These are phyloP conservation scores for Cardiospermum halicacabum DNA, from an alignment of 345 rosid genomes.

Conservation along the genomic window DNA sequence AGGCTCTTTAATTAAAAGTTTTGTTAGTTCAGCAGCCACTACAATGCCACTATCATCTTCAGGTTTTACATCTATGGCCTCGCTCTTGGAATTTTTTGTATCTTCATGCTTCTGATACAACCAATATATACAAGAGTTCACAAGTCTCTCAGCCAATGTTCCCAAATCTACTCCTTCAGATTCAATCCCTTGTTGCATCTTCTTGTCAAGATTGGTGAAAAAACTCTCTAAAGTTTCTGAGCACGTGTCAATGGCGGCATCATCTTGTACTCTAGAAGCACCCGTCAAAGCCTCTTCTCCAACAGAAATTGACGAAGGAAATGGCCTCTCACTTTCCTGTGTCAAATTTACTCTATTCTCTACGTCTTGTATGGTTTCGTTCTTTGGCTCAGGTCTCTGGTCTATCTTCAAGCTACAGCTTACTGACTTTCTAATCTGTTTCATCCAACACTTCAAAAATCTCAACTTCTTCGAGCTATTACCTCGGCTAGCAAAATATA, in stretches of 20 bases:
- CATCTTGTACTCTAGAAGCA: conserved; percentile 51
- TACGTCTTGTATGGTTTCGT: conserved; percentile 33
- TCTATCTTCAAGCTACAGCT: conserved; percentile 24
- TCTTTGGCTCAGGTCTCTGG: conserved; percentile 23
- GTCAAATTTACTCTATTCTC: conserved; percentile 28
- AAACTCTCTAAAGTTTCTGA: conserved; percentile 56
- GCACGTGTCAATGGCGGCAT: conserved; percentile 30
- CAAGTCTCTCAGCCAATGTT: conserved; percentile 77
- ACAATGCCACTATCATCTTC: conserved; percentile 21
- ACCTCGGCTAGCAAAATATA: conserved; percentile 44
- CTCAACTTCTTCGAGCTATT: conserved; percentile 63
- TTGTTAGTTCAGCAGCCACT: conserved; percentile 45
- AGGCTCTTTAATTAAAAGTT: conserved; percentile 65
- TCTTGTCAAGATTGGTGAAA: conserved; percentile 48
- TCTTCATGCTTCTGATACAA: conserved; percentile 48
- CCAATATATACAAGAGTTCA: conserved; percentile 54
- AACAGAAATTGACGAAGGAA: conserved; percentile 45
- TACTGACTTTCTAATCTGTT: conserved; percentile 53
- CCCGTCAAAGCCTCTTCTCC: conserved; percentile 60
- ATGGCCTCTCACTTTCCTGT: conserved; percentile 46
- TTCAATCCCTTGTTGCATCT: conserved; percentile 69
- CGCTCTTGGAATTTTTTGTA: conserved; percentile 31
- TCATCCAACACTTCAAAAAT: conserved; percentile 93
- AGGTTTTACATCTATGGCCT: conserved; percentile 26
- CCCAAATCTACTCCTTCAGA: conserved; percentile 70